These are phyloP conservation scores for Aspergillus mulundensis DNA, from an alignment of 495 filamentous ascomycete genomes.

Conservation along the genomic window DNA sequence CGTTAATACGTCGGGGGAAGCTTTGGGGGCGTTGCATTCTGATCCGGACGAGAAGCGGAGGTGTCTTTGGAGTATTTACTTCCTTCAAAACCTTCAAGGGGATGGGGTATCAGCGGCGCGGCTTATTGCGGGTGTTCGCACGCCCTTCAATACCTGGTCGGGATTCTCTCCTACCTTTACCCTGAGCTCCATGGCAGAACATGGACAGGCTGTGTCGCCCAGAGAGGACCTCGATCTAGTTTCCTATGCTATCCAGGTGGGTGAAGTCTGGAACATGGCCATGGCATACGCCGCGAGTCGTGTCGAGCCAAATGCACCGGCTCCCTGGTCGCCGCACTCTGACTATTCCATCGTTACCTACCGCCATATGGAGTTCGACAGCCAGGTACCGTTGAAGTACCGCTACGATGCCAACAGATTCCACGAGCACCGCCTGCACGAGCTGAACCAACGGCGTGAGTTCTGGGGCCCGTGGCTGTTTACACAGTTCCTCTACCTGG, in stretches of 20 bases:
- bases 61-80: slow-evolving; percentile 36
- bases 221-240: slow-evolving; percentile 36
- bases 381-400: slow-evolving; percentile 37
- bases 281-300: slow-evolving; percentile 35
- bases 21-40: slow-evolving; percentile 19
- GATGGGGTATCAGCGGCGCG: slow-evolving; percentile 8
- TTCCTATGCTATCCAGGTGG: slow-evolving; percentile 32
- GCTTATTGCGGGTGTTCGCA: slow-evolving; percentile 15
- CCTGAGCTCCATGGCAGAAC: background rate
- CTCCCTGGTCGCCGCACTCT: slow-evolving; percentile 42
- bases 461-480: slow-evolving; percentile 47
- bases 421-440: slow-evolving; percentile 26
- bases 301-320: slow-evolving; percentile 23
- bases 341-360: slow-evolving; percentile 40
- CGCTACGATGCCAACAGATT: slow-evolving; percentile 40
- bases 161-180: slow-evolving; percentile 14
- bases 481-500: slow-evolving; percentile 39
- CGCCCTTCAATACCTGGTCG: slow-evolving; percentile 10
- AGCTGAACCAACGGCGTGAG: slow-evolving; percentile 33
- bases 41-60: slow-evolving; percentile 34
- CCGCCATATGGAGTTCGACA: slow-evolving; percentile 41
- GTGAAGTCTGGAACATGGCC: slow-evolving; percentile 38
- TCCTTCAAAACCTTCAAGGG: slow-evolving; percentile 37
- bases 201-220: background rate
- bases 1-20: slow-evolving; percentile 21